A percentile compares a stretch with the other conserved stretches of the same genome.
These are phyloP conservation scores for Polytrichum formosum DNA, from an alignment of 225 moss, liverwort and hornwort species.

Conservation along the genomic window DNA sequence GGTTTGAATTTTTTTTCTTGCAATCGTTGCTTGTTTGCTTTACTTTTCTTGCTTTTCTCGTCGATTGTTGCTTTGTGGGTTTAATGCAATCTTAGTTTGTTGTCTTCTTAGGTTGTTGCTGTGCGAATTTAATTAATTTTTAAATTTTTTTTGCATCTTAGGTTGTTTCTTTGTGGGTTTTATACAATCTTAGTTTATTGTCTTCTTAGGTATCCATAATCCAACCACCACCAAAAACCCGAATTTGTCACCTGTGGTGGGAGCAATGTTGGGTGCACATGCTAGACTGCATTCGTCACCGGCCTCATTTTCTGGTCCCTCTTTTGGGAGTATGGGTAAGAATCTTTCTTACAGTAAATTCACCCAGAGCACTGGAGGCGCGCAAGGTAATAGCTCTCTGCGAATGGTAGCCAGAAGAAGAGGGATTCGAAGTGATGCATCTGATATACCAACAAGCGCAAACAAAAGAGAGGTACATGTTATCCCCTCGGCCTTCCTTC, in stretches of 20 bases:
- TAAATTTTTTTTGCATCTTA: too few relatives aligned
- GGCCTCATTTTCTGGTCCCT: neutral
- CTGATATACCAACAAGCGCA: constrained; percentile 5
- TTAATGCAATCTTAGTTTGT: too few relatives aligned
- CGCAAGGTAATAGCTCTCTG: neutral
- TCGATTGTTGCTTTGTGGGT: too few relatives aligned
- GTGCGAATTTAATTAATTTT: too few relatives aligned
- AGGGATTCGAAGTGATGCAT: constrained; percentile 3
- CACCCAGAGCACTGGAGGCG: neutral
- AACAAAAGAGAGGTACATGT: constrained; percentile 8
- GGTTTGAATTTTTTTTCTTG: too few relatives aligned
- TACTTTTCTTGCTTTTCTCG: too few relatives aligned
- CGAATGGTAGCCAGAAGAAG: neutral
- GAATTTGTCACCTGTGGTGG: neutral
- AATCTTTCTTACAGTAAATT: neutral
- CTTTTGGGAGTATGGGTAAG: neutral
- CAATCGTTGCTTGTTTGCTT: too few relatives aligned
- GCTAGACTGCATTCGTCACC: neutral
- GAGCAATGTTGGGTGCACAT: neutral
- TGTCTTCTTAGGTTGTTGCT: too few relatives aligned
- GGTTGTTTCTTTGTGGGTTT: too few relatives aligned
- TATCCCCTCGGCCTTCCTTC: neutral
- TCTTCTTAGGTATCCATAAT: neutral
- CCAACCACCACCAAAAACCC: neutral
- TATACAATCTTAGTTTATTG: too few relatives aligned